Evolutionary conservation across 1,139 yeast genomes (phyloP).

Genomic region (Taphrina populina): DNA sequence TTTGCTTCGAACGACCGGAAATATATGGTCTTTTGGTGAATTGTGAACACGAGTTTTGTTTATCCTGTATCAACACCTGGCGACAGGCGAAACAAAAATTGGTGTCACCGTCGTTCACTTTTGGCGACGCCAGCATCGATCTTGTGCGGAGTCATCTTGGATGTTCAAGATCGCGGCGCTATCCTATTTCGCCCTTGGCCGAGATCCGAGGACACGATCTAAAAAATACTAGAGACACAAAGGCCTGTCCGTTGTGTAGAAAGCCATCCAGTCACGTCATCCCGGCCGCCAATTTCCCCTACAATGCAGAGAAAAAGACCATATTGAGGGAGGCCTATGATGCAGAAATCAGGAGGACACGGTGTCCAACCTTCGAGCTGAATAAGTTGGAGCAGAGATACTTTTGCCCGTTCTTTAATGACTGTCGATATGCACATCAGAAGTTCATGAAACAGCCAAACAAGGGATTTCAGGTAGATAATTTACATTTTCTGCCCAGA

Average conservation of each 20-base stretch:
- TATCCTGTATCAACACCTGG: constrained; percentile 5
- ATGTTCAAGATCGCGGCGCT: constrained; percentile 7
- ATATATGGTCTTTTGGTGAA: constrained; percentile 10
- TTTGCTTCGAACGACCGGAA: constrained; percentile 9
- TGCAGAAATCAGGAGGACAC: constrained; percentile 10
- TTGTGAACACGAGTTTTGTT: constrained; percentile 21
- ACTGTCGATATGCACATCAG: constrained; percentile 18
- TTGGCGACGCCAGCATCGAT: background rate
- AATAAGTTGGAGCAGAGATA: background rate
- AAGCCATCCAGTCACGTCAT: constrained; percentile 5
- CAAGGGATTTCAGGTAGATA: no score
- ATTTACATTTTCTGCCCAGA: no score
- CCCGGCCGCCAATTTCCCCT: constrained; percentile 2
- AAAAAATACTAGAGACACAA: background rate
- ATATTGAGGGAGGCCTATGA: background rate
- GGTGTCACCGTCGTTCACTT: background rate
- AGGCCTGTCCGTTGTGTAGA: constrained; percentile 17
- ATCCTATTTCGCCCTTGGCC: background rate
- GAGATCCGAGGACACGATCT: background rate
- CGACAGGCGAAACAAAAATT: no score
- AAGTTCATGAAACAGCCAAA: no score
- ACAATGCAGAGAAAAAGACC: background rate
- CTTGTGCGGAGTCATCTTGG: background rate
- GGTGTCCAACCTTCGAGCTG: constrained; percentile 13
- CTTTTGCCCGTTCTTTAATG: constrained; percentile 14